phyloP scores from a whole-genome alignment of 192 early-diverging fungal genomes.

The Powellomyces hirtus region DNA sequence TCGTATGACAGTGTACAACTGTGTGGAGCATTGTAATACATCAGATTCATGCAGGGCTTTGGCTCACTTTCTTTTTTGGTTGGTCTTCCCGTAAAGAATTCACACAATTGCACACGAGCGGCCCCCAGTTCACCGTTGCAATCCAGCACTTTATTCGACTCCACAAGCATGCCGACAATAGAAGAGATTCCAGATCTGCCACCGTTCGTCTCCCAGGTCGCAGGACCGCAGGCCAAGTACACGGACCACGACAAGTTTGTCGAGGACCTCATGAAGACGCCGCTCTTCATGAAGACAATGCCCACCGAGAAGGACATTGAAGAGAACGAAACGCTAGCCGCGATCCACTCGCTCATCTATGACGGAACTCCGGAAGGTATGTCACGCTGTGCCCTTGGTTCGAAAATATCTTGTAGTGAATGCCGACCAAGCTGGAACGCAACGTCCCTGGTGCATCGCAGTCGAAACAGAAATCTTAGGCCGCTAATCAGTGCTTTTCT shows the following conservation, averaged over 20 bases:
- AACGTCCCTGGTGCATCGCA: no score
- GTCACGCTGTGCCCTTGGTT: no score
- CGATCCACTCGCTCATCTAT: constrained; percentile 79
- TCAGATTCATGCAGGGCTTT: no score
- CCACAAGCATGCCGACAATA: constrained; percentile 5
- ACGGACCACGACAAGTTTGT: constrained; percentile 23
- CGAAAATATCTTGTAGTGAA: no score
- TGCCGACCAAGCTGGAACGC: no score
- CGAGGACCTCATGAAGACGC: constrained; percentile 55
- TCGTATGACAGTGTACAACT: no score
- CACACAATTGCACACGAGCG: no score
- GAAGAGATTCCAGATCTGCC: neutral
- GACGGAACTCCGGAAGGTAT: constrained; percentile 92
- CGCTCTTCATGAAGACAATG: constrained; percentile 89
- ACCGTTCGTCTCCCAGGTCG: neutral
- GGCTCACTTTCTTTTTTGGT: no score
- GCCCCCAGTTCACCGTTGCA: no score
- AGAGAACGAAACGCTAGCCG: constrained; percentile 73
- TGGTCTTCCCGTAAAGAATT: no score
- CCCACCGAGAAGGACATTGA: constrained; percentile 65
- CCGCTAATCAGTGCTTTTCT: neutral
- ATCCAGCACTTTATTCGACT: no score
- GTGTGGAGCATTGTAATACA: no score
- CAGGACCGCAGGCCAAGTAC: constrained; percentile 18
- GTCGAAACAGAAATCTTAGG: neutral